These are phyloP conservation scores for Jackrogersella minutella DNA, from an alignment of 495 filamentous ascomycete genomes.

Conservation along the genomic window DNA sequence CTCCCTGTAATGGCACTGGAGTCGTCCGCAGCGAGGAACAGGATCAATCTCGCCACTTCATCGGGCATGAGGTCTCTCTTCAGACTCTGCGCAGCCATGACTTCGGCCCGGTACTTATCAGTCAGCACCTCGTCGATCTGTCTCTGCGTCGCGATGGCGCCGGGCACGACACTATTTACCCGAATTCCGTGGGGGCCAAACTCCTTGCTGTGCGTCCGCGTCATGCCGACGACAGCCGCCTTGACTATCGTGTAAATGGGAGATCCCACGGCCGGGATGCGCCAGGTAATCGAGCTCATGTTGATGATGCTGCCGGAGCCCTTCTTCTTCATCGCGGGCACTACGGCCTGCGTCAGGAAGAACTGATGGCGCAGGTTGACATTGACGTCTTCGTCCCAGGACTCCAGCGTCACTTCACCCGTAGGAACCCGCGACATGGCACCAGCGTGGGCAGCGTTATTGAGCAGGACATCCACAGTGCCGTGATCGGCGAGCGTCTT, in stretches of 20 bases:
- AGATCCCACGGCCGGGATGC: conserved; percentile 53
- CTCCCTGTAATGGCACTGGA: conserved; percentile 45
- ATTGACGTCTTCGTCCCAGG: conserved; percentile 40
- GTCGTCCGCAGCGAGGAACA: conserved; percentile 47
- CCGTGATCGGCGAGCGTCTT: conserved; percentile 43
- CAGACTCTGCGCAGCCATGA: conserved; percentile 51
- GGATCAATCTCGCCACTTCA: conserved; percentile 45
- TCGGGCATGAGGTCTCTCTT: conserved; percentile 53
- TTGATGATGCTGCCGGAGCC: conserved; percentile 63
- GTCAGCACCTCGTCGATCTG: conserved; percentile 56
- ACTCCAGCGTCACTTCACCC: conserved; percentile 39
- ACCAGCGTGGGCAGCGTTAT: conserved; percentile 49
- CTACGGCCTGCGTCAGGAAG: conserved; percentile 57
- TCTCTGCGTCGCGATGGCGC: conserved; percentile 48
- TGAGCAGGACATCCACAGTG: conserved; percentile 49
- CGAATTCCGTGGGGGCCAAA: conserved; percentile 58
- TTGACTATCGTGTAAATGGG: conserved; percentile 64
- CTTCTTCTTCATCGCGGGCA: conserved; percentile 45
- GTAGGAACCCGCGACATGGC: conserved; percentile 37
- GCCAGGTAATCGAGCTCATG: conserved; percentile 61
- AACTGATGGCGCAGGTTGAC: conserved; percentile 50
- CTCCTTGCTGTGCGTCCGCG: conserved; percentile 63
- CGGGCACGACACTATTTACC: conserved; percentile 66
- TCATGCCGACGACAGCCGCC: conserved; percentile 66
- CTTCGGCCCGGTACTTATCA: conserved; percentile 51